Evolutionary conservation across 1,284 basidiomycete genomes (phyloP), one percentile per base, ranked within the genome.

Genomic region (Papiliotrema flavescens): DNA sequence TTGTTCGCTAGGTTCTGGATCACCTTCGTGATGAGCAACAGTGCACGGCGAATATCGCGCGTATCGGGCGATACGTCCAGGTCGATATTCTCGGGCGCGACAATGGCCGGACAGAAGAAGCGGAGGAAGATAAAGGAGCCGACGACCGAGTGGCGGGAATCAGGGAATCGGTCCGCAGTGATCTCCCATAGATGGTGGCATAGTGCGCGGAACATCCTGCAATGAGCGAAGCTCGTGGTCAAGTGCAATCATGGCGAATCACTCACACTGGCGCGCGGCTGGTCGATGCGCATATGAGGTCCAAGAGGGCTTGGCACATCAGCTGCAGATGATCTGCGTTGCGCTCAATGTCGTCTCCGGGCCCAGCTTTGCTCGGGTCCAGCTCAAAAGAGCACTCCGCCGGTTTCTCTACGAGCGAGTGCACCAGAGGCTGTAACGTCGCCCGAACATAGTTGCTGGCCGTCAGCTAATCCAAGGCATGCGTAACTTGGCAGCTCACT

Each of bases 1-100:
- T 95, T 94, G 77, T 95, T 96, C 14, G 90, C 90, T 34, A 95
- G 77, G 68, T 91, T 93, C 74, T 95, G 90, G 47, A 94, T 86
- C 53, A 95, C 86, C 75, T 93, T 94, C 37, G 90, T 89, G 59
- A 95, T 87, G 49, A 89, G 78, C 79, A 90, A 85, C 22, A 95
- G 79, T 2, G 89, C 90, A 48, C 87, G 83, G 26, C 89, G 85
- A 43, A 89, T 76, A 56, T 81, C 74, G 62, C 79, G 70, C 53
- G 74, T 73, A 39, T 87, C 87, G 44, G 82, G 81, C 0, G 87
- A 87, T 0, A 90, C 70, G 58, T 90, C 86, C 44, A 95, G 80
- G 65, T 95, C 92, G 26, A 95, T 84, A 13, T 79, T 83, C 65
- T 90, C 89, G 0, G 92, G 92, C 0, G 87, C 81, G 11, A 94